A percentile compares a stretch with the other conserved stretches of the same genome.
These are phyloP conservation scores for Filobasidium floriforme DNA, from an alignment of 768 basidiomycete species.

Conservation along the genomic window DNA sequence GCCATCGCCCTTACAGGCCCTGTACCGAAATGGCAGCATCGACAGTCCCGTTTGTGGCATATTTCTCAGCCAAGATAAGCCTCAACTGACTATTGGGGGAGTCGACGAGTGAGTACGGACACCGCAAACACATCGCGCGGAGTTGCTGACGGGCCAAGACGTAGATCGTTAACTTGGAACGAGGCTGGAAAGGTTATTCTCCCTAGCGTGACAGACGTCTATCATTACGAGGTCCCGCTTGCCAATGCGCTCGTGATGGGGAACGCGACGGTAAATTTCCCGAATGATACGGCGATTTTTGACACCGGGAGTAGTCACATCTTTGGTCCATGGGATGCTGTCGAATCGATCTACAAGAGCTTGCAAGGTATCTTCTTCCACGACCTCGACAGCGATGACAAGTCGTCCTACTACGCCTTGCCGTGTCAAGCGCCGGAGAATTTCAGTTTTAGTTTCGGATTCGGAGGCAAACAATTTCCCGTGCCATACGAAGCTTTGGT, in stretches of 20 bases:
- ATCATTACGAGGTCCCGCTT: background rate
- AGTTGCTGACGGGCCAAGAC: background rate
- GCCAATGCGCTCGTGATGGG: background rate
- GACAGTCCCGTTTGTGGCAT: background rate
- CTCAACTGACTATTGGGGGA: conserved; percentile 7
- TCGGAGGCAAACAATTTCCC: background rate
- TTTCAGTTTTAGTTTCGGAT: conserved; percentile 4
- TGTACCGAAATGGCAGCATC: background rate
- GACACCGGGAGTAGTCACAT: background rate
- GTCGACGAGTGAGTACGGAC: conserved; percentile 1
- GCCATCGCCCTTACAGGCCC: background rate
- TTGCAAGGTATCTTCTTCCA: background rate
- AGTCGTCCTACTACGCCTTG: background rate
- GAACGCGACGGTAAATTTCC: background rate
- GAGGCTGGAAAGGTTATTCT: background rate
- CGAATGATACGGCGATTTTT: background rate
- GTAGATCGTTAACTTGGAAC: background rate
- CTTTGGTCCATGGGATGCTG: background rate
- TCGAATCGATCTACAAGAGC: background rate
- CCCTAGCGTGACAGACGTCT: background rate
- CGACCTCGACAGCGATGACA: background rate
- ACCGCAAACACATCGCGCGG: background rate
- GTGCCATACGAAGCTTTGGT: background rate
- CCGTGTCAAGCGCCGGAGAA: background rate
- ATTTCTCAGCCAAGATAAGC: background rate